Base-by-base conservation (phyloP, 1,284 basidiomycete species). In the Ustilago tritici region DNA sequence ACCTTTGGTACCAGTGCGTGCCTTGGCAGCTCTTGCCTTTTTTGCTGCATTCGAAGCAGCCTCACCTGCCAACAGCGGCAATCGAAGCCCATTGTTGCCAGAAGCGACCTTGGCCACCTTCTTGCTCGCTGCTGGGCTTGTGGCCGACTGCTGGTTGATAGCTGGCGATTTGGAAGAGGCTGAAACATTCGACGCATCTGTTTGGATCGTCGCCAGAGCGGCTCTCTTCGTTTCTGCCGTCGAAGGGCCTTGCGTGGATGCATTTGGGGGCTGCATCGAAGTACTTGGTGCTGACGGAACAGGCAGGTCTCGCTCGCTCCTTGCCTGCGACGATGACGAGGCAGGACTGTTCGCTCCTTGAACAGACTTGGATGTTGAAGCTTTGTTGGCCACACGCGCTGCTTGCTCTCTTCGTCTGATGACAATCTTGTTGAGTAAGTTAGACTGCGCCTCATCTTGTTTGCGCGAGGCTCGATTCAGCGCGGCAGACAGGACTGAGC, bases 381-480 rank as follows among this genome's bases (percentile, higher is more conserved):
- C 31, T 4, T 47, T 55, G 17, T 38, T 56, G 52, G 54, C 61
- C 14, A 17, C 43, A 14, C 58, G 67, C 19, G 46, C 61, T 5
- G 61, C 43, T 38, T 58, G 68, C 50, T 65, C 58, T 23, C 54
- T 54, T 17, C 58, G 65, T 52, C 54, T 73, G 55, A 58, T 54
- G 61, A 61, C 61, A n/a, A 68, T 58, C 56, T 68, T 64, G 23
- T 35, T 68, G 53, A 63, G 34, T 1, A 64, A 36, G 35, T 40
- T 64, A 1, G 57, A 19, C 46, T 73, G 65, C 10, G 61, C 58
- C 11, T 73, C 61, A 17, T 71, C 55, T 8, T 50, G 55, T 60
- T 49, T 56, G 15, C 64, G 46, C 31, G 52, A 56, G 17, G 28
- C 43, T 23, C 61, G 47, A 4, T 28, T 55, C 7, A n/a, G 35